phyloP scores from a whole-genome alignment of 2,329 filamentous ascomycete genomes.

The Samsoniella hepiali region DNA sequence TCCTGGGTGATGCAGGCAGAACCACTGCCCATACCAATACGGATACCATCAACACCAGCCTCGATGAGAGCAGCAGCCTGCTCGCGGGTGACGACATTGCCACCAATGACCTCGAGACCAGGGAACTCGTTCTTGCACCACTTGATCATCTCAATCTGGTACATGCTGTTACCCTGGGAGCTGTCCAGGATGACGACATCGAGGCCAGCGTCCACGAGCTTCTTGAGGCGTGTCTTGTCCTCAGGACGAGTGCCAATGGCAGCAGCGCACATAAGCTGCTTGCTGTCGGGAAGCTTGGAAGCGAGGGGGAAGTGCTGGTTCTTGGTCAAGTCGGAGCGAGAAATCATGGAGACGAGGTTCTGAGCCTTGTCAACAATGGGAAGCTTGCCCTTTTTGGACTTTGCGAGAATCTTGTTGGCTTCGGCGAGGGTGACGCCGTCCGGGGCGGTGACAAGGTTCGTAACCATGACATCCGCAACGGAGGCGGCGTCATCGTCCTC shows the following conservation, averaged over 20 bases:
- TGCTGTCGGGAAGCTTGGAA: conserved; percentile 93
- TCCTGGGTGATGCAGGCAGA: conserved; percentile 99
- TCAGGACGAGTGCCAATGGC: conserved; percentile 93
- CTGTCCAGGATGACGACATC: conserved; percentile 95
- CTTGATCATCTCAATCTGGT: conserved; percentile 97
- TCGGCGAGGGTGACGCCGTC: conserved; percentile 79
- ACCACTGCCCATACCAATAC: conserved; percentile 98
- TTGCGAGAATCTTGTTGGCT: conserved; percentile 88
- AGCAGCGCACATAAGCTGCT: conserved; percentile 94
- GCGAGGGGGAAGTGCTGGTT: conserved; percentile 96
- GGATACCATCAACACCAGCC: conserved; percentile 90
- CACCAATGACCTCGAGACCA: conserved; percentile 87
- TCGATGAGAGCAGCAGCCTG: conserved; percentile 91
- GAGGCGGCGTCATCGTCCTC: conserved; percentile 70
- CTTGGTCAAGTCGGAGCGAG: conserved; percentile 95
- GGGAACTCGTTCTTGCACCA: conserved; percentile 89
- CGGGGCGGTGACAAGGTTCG: conserved; percentile 83
- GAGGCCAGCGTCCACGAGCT: conserved; percentile 89
- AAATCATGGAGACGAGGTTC: conserved; percentile 89
- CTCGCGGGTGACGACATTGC: conserved; percentile 96
- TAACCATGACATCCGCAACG: conserved; percentile 92
- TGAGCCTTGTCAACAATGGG: conserved; percentile 81
- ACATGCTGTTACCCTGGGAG: conserved; percentile 97
- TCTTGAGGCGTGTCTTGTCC: conserved; percentile 81
- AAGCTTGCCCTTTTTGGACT: conserved; percentile 98